These are phyloP conservation scores for Candida sp. DNA, from an alignment of 1,139 yeast genomes.

Conservation along the genomic window DNA sequence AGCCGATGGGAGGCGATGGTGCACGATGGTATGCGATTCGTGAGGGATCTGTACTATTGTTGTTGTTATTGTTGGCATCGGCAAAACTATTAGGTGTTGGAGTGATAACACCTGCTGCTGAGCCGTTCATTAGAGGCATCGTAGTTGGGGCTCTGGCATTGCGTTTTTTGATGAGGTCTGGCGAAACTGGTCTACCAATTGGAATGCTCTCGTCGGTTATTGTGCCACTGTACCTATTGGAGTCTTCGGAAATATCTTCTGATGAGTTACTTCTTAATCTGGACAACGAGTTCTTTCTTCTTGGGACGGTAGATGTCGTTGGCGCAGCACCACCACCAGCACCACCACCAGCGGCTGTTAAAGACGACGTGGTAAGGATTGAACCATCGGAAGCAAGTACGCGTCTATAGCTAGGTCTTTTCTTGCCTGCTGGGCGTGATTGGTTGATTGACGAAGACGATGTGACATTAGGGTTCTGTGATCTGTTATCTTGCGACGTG, in stretches of 20 bases:
- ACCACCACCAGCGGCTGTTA: conserved; percentile 21
- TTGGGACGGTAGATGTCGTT: conserved; percentile 13
- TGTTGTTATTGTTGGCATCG: neutral
- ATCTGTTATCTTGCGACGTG: conserved; percentile 25
- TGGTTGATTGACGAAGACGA: neutral
- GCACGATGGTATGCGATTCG: conserved; percentile 20
- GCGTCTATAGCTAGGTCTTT: conserved; percentile 39
- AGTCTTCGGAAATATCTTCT: conserved; percentile 30
- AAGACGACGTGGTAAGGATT: conserved; percentile 35
- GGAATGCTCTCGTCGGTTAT: neutral
- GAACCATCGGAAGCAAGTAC: conserved; percentile 43
- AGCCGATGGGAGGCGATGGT: conserved; percentile 41
- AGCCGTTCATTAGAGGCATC: neutral
- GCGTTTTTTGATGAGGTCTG: conserved; percentile 22
- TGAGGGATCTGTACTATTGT: neutral
- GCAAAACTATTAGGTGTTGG: conserved; percentile 2
- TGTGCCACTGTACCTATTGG: neutral
- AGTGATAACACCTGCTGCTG: too few species aligned
- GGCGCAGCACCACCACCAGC: neutral
- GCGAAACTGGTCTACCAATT: conserved; percentile 19
- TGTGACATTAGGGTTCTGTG: conserved; percentile 7
- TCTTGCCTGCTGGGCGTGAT: conserved; percentile 13
- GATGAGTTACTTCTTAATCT: conserved; percentile 45
- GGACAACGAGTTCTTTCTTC: conserved; percentile 33
- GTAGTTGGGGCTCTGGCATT: neutral